Evolutionary conservation across 2,329 filamentous ascomycete genomes (phyloP).

Genomic region (Sporothrix mexicana): DNA sequence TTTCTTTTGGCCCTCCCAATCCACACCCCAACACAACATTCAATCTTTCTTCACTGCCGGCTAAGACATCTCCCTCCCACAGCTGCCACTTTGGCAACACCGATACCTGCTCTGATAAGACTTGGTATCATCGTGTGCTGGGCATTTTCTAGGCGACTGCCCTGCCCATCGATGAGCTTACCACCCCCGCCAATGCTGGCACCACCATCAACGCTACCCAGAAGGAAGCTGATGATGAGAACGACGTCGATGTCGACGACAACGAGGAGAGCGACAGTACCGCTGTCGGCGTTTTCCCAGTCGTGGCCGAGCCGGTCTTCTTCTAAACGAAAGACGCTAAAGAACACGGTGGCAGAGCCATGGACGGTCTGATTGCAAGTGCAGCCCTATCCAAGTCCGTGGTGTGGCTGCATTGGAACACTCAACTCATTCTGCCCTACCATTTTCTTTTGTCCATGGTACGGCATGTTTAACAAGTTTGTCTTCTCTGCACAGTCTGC

Average conservation of each 20-base stretch:
- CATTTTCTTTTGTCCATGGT: background rate
- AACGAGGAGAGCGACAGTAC: background rate
- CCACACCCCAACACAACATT: no score
- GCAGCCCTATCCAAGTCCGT: background rate
- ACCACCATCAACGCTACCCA: background rate
- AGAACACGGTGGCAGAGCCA: background rate
- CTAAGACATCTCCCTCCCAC: background rate
- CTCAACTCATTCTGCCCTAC: no score
- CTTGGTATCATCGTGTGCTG: slow-evolving; percentile 29
- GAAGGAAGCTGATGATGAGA: background rate
- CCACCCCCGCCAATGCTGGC: background rate
- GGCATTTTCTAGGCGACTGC: background rate
- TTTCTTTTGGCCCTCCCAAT: background rate
- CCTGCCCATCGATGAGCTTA: background rate
- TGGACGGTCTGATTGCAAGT: slow-evolving; percentile 3
- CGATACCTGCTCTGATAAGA: slow-evolving; percentile 34
- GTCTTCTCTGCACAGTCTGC: no score
- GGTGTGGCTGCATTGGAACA: no score
- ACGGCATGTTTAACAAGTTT: background rate
- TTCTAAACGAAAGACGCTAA: background rate
- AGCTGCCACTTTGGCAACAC: slow-evolving; percentile 36
- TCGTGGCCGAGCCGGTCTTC: background rate
- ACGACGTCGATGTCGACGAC: background rate
- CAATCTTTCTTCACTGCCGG: background rate
- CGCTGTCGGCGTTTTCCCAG: background rate